These are phyloP conservation scores for Penicillium sp. DNA, from an alignment of 2,329 filamentous ascomycete species.

Conservation along the genomic window DNA sequence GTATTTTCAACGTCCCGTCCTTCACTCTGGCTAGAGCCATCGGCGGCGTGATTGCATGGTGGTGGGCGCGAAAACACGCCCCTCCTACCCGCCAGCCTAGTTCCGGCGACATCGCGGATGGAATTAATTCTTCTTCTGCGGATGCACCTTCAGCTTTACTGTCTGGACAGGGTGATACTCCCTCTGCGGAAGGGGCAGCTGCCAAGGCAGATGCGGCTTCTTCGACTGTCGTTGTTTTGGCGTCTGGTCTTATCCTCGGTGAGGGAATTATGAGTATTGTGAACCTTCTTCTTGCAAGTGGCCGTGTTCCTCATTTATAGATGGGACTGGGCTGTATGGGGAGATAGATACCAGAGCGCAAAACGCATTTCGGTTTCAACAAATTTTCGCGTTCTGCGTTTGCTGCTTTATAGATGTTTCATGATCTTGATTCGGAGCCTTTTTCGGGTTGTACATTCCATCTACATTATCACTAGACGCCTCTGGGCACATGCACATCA, in stretches of 20 bases:
- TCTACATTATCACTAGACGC: neutral
- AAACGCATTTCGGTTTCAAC: conserved; percentile 1
- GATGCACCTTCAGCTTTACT: conserved; percentile 2
- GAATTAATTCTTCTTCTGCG: conserved; percentile 9
- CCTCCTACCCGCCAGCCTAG: neutral
- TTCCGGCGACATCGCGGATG: neutral
- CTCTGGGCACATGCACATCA: neutral
- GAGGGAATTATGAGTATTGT: conserved; percentile 92
- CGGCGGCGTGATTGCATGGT: conserved; percentile 78
- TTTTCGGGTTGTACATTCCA: neutral
- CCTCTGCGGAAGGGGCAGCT: conserved; percentile 50
- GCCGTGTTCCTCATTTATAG: conserved; percentile 74
- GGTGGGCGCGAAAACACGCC: conserved; percentile 66
- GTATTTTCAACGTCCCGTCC: conserved; percentile 97
- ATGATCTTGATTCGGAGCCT: neutral
- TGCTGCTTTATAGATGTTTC: neutral
- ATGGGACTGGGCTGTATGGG: neutral
- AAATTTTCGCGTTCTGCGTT: conserved; percentile 1
- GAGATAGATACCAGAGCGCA: neutral
- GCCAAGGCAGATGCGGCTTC: conserved; percentile 45
- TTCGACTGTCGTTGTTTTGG: conserved; percentile 83
- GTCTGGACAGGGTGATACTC: conserved; percentile 1
- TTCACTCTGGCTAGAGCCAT: conserved; percentile 89
- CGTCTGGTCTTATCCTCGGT: conserved; percentile 86
- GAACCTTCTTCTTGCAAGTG: conserved; percentile 81